Base-by-base conservation (phyloP, 2,329 filamentous ascomycete species). In the Mollisiaceae sp. region DNA sequence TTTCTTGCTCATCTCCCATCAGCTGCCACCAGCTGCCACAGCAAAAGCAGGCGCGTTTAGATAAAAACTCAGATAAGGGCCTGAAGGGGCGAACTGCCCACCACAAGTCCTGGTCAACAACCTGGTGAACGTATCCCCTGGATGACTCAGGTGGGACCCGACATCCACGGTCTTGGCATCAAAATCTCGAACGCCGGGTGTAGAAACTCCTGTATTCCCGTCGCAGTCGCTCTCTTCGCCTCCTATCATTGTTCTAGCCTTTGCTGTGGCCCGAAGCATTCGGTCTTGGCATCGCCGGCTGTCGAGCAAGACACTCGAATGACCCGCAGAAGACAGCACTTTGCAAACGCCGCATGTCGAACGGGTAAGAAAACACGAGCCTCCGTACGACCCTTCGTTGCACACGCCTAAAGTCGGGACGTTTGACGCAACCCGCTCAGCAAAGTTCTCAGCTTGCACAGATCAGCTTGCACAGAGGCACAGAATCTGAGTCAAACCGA, bases 321-420 rank as follows among this genome's bases (percentile, higher is more conserved):
- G 45, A 54, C 24, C 27, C 50, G 45, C 45, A 27, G 22, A 32
- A 47, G 43, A 12, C 22, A 54, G 50, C 45, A 50, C 22, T n/a
- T n/a, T 50, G 45, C 45, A 50, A 50, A 50, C 45, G 45, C 22
- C 11, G 45, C n/a, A 45, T 3, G 43, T 45, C 8, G n/a, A 32
- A 14, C 24, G 24, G 45, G 50, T 54, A 54, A 54, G 50, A 54
- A 54, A 54, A 35, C 50, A 54, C 50, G 50, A 57, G 27, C 12
- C 15, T 56, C 24, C 20, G 27, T 35, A 36, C n/a, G 36, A 35
- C 11, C 1, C 24, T 55, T 55, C 24, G 50, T 55, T 22, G 20
- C 50, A 27, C 32, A 8, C 50, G 18, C 50, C 24, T 15, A n/a
- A 32, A 55, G 32, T 55, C 20, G 50, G 50, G 14, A 27, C 50